Evolutionary conservation across 2,329 filamentous ascomycete genomes (phyloP), one percentile per base, ranked within the genome.

Genomic region (Cordyceps cicadae): DNA sequence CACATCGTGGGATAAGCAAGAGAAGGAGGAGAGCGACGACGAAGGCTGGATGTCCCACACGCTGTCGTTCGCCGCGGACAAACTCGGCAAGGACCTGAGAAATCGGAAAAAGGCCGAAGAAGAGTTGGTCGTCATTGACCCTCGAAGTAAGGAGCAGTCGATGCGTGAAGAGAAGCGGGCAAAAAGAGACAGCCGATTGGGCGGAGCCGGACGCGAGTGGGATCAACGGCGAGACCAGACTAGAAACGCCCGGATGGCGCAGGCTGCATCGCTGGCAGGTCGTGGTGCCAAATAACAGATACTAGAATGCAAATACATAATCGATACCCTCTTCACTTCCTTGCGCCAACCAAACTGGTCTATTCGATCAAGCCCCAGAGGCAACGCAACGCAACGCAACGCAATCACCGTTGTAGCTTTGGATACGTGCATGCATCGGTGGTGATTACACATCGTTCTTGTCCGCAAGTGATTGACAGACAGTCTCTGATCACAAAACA

Each of bases 41-140:
- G 79, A 83, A 54, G 87, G 86, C 8, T 97, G 93, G 92, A 90
- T 97, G 85, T 85, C 84, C 4, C 93, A 97, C 72, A 81, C 85
- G 11, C 79, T 99, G 41, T 90, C 83, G 51, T 97, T 97, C 72
- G 89, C 88, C 43, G 94, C 92, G 63, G 94, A 97, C 68, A 89
- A 87, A 65, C 75, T 97, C 6, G 94, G 94, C 21, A 97, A 97
- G 71, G 90, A 97, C 73, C 75, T 97, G 58, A 90, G 84, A 57
- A 96, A 94, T 81, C 90, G 93, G 70, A 87, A 86, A 74, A 92
- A 94, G 74, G 92, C 93, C 59, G 91, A 94, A 69, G 92, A 97
- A 62, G 90, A 97, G 68, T 74, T 96, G 49, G 84, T 96, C 51
- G 92, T 97, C 3, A 97, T 97, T 72, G 94, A 99, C 76, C 92